Evolutionary conservation across 148 eudicot species (phyloP).

Genomic region (Euryodendron excelsum): DNA sequence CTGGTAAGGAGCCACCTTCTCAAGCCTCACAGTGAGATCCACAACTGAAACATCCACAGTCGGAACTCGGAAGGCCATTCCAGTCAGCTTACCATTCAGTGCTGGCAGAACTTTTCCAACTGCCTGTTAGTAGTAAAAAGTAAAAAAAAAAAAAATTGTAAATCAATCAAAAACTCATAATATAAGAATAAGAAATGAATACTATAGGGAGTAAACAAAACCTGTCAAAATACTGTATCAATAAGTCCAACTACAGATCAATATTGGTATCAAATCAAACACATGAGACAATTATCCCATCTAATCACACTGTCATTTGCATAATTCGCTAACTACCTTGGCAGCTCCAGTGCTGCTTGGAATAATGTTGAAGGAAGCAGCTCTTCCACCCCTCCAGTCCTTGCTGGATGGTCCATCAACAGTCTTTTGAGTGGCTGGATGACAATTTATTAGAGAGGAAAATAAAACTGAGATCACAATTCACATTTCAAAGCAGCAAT

Average conservation of each 20-base stretch:
- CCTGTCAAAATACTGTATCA: background rate
- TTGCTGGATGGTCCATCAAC: slow-evolving; percentile 74
- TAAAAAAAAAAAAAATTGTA: background rate
- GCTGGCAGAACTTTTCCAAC: slow-evolving; percentile 73
- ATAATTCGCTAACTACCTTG: slow-evolving; percentile 34
- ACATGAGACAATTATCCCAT: background rate
- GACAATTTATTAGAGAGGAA: background rate
- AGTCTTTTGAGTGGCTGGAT: slow-evolving; percentile 63
- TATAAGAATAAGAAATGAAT: background rate
- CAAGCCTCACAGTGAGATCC: slow-evolving; percentile 68
- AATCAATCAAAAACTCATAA: background rate
- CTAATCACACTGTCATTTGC: background rate
- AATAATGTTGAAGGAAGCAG: slow-evolving; percentile 73
- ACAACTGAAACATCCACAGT: slow-evolving; percentile 76
- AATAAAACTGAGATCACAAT: background rate
- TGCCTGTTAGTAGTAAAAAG: slow-evolving; percentile 31
- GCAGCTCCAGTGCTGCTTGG: slow-evolving; percentile 87
- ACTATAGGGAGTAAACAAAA: background rate
- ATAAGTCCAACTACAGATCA: too few relatives aligned
- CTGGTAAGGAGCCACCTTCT: slow-evolving; percentile 57
- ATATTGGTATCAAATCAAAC: background rate
- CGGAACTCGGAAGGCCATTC: slow-evolving; percentile 76
- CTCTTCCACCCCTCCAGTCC: slow-evolving; percentile 85
- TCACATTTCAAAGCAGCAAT: background rate
- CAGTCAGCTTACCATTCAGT: slow-evolving; percentile 69